Conservation (phyloP, 345 rosid genomes). For the Sonneratia alba region DNA sequence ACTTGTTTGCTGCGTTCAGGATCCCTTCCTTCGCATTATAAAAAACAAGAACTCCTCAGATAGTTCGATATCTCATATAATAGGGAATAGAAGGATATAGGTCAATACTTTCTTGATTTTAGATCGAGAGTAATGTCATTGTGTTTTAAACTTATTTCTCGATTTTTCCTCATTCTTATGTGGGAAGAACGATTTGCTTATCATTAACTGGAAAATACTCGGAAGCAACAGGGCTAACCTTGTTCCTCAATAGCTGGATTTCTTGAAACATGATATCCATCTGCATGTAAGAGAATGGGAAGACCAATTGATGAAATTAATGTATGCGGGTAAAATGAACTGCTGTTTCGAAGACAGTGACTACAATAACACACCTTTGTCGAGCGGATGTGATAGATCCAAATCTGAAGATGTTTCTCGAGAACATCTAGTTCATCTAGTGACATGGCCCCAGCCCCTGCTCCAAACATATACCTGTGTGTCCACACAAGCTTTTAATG, state of each 20-base stretch:
- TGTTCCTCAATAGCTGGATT: conserved; percentile 66
- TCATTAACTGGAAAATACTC: background rate
- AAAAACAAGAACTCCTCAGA: background rate
- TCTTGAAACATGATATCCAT: conserved; percentile 76
- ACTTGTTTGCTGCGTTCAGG: conserved; percentile 60
- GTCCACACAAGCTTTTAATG: background rate
- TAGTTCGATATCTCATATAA: background rate
- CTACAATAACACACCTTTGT: conserved; percentile 44
- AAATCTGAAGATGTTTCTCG: conserved; percentile 78
- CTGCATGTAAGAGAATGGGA: conserved; percentile 18
- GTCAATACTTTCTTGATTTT: background rate
- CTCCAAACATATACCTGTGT: conserved; percentile 66
- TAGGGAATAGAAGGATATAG: too few relatives aligned
- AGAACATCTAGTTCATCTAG: conserved; percentile 61
- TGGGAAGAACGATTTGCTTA: too few relatives aligned
- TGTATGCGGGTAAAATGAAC: too few relatives aligned
- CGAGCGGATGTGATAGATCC: conserved; percentile 77
- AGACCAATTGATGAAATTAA: background rate
- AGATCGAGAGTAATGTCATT: background rate
- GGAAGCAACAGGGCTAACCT: conserved; percentile 26
- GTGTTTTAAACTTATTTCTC: too few relatives aligned
- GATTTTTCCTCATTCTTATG: too few relatives aligned
- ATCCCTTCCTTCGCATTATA: conserved; percentile 54
- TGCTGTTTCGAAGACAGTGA: too few relatives aligned
- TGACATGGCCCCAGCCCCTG: conserved; percentile 55